Base-by-base conservation (phyloP, 2,329 filamentous ascomycete genomes). In the Meredithiella fracta region DNA sequence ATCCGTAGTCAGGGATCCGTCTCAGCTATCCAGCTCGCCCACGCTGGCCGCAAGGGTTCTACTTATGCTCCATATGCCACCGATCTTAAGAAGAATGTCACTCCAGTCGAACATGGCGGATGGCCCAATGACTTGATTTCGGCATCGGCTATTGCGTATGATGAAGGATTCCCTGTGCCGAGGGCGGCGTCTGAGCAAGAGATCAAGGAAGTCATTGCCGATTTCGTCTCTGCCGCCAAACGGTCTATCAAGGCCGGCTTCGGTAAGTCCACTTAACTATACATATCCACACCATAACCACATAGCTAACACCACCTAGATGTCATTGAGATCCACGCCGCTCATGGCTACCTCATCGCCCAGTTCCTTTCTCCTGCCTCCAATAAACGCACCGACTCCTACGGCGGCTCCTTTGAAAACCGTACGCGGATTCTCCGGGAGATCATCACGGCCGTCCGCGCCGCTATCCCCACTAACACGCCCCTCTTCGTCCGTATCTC, bases 21-120 rank as follows among this genome's bases (percentile, higher is more conserved):
- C 60, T 80, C 86, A 54, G 87, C 78, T 53, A 82, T 94, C 59
- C 89, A 95, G 70, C 74, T 94, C 3, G 86, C 72, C 1, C 89
- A 95, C 64, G 88, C 87, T 0, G 89, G 89, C 1, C 73, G 82
- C 56, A 85, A 85, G 67, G 80, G 77, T 1, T 77, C 73, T 66
- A 78, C 72, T 1, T 63, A 79, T 20, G 73, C 80, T 0, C 78
- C 79, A 0, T 91, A 84, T 83, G 68, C 87, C 74, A 63, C 62
- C 15, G 26, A 40, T 1, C 75, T 73, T 67, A 76, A 51, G 65
- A 66, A 65, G 58, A 78, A 62, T 44, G 66, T 81, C 23, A 83
- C 85, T 0, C 70, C 69, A 0, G 69, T 73, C 54, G 73, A 67
- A 31, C 64, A 68, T 15, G 71, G 72, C 54, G 79, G 80, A 8